A percentile compares a stretch with the other conserved stretches of the same genome.
Evolutionary conservation across 2,329 filamentous ascomycete genomes (phyloP).

Genomic region (Orbilia blumenaviensis): DNA sequence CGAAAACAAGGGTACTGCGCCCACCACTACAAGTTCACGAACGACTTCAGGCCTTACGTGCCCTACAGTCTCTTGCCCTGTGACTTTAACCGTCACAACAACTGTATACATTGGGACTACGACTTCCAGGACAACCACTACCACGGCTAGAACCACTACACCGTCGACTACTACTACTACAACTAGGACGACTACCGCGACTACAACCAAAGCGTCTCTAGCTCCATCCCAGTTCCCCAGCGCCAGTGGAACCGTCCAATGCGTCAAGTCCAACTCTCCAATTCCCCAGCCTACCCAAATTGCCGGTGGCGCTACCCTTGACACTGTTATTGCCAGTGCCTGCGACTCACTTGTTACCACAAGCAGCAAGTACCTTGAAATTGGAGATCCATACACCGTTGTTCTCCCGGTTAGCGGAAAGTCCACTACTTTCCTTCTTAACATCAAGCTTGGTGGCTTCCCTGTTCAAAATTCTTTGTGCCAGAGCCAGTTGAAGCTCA

Average conservation of each 20-base stretch:
- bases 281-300: slow-evolving; percentile 32
- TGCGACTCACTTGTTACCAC: slow-evolving; percentile 13
- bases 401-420: slow-evolving; percentile 17
- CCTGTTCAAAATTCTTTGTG: slow-evolving; percentile 22
- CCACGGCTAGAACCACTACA: neutral
- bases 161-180: neutral
- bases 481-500: slow-evolving; percentile 15
- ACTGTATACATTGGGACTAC: slow-evolving; percentile 2
- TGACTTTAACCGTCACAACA: slow-evolving; percentile 2
- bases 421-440: slow-evolving; percentile 27
- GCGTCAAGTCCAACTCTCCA: slow-evolving; percentile 15
- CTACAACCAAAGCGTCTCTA: slow-evolving; percentile 3
- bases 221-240: slow-evolving; percentile 29
- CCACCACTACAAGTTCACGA: neutral
- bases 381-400: slow-evolving; percentile 33
- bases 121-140: slow-evolving; percentile 2
- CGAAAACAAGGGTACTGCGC: neutral
- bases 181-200: neutral
- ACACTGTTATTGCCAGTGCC: slow-evolving; percentile 7
- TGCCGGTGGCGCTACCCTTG: slow-evolving; percentile 12
- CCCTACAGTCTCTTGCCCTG: slow-evolving; percentile 1
- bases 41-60: slow-evolving; percentile 1
- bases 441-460: slow-evolving; percentile 34
- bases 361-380: slow-evolving; percentile 13
- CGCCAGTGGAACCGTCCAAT: slow-evolving; percentile 25